A percentile compares a stretch with the other conserved stretches of the same genome.
These are phyloP conservation scores for Hortiboletus campestris DNA, from an alignment of 768 basidiomycete species.

Conservation along the genomic window DNA sequence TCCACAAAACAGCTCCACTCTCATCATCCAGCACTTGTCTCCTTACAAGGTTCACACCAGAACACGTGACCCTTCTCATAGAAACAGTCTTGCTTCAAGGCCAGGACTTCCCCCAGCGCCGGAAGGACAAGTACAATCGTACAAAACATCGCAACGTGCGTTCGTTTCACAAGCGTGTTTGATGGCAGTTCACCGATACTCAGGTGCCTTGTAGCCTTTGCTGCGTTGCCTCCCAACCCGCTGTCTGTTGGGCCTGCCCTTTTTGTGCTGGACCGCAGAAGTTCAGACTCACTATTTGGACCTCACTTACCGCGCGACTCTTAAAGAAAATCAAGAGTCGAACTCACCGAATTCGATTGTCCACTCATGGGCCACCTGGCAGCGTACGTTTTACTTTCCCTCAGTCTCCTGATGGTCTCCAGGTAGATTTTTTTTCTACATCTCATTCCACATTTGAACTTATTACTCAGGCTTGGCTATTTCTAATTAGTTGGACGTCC, in stretches of 20 bases:
- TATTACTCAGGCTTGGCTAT: background rate
- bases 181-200: background rate
- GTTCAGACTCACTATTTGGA: too few species aligned
- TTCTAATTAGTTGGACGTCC: background rate
- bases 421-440: background rate
- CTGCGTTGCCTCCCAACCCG: constrained; percentile 51
- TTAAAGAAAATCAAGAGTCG: too few species aligned
- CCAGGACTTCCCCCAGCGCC: constrained; percentile 35
- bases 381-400: too few species aligned
- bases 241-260: constrained; percentile 51
- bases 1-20: constrained; percentile 19
- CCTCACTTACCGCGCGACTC: too few species aligned
- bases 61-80: background rate
- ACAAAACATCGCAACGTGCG: constrained; percentile 66
- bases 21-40: constrained; percentile 17
- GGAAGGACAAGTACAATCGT: constrained; percentile 39
- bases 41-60: background rate
- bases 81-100: constrained; percentile 30
- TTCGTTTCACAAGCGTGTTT: constrained; percentile 7
- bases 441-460: background rate
- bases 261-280: too few species aligned
- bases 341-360: too few species aligned
- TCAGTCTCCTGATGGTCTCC: background rate
- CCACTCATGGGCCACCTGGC: too few species aligned
- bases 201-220: constrained; percentile 46